Evolutionary conservation across 257 asterid species (phyloP), one percentile per base, ranked within the genome.

Genomic region (Solanum virginianum): DNA sequence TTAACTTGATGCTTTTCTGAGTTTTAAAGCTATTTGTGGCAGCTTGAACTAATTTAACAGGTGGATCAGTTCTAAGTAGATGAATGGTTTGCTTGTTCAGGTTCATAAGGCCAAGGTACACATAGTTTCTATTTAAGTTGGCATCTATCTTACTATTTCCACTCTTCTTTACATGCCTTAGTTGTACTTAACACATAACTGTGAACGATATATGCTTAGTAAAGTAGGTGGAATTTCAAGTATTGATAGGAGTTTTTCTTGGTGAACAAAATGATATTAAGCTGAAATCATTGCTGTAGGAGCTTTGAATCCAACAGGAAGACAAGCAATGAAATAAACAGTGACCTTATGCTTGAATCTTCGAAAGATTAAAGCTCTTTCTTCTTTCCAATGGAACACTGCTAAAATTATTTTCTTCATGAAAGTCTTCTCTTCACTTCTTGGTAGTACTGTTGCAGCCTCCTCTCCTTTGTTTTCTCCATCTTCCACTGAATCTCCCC

Each of bases 321-420:
- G 88, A 86, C 98, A 95, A 17, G 91, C 90, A 57, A 95, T 91
- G 14, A 94, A 92, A 75, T 89, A 93, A 53, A 93, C 74, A 4
- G 90, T 86, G 79, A 93, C 90, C 92, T 91, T 95, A 88, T 93
- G 91, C 92, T 95, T 94, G 81, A 94, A 77, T 90, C 93, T 94
- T 88, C 94, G 90, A 72, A 95, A 87, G 63, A 94, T 85, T 45
- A 95, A 62, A 84, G 86, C 86, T 81, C 91, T 90, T 80, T 91
- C 92, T 85, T 86, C 97, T 85, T 95, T 93, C 98, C 98, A 95
- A 0, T 90, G 93, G 49, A 93, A 85, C 51, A 91, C 89, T 82
- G 94, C 89, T 49, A 93, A 83, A 26, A 93, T 72, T 49, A 90
- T 88, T 91, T 92, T 93, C 92, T 90, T 91, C 63, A 93, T 85